Percentiles rank a stretch among this genome's conserved stretches.
These are phyloP conservation scores for Glutinoglossum americanum DNA, from an alignment of 495 filamentous ascomycete species.

Conservation along the genomic window DNA sequence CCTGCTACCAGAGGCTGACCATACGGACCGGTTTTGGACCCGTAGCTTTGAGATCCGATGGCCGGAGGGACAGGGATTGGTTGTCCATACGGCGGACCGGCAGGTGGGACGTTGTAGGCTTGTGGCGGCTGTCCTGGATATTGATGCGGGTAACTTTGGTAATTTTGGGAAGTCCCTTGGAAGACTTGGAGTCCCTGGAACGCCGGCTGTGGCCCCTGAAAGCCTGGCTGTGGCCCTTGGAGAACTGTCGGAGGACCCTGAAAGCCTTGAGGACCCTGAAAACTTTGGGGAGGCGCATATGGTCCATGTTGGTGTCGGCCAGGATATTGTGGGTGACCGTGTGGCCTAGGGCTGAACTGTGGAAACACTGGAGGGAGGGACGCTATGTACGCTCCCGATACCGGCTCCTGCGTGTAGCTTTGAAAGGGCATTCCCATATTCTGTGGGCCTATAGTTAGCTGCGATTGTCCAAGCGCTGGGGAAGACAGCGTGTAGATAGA, in stretches of 20 bases:
- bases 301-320: conserved; percentile 17
- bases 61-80: neutral
- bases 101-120: neutral
- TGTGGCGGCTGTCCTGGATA: neutral
- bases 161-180: neutral
- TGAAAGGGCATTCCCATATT: neutral
- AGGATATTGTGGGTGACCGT: conserved; percentile 17
- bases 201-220: neutral
- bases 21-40: neutral
- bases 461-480: neutral
- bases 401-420: conserved; percentile 12
- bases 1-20: neutral
- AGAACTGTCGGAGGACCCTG: neutral
- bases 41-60: neutral
- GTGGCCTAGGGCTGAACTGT: conserved; percentile 18
- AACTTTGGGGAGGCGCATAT: conserved; percentile 13
- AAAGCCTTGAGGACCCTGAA: conserved; percentile 5
- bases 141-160: neutral
- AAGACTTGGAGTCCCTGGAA: neutral
- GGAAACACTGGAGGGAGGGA: conserved; percentile 15
- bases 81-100: neutral
- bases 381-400: conserved; percentile 11
- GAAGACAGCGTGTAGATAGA: conserved; percentile 13
- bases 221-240: neutral
- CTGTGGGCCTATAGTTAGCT: neutral